Percentiles rank a stretch among this genome's conserved stretches.
phyloP scores from a whole-genome alignment of 192 early-diverging fungal genomes.

The Coemansia sp. region DNA sequence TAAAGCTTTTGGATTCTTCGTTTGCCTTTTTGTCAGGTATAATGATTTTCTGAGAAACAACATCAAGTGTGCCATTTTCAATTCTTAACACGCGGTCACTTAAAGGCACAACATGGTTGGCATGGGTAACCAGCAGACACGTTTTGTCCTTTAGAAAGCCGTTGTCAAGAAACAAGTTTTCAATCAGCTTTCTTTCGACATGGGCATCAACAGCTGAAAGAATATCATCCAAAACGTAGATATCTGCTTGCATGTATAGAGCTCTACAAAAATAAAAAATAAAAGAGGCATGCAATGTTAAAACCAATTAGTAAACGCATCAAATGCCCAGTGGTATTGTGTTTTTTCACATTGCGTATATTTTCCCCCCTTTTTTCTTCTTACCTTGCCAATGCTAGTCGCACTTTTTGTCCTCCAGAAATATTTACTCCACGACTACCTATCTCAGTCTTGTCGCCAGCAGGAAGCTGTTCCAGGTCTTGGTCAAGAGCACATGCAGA shows the following conservation, averaged over 20 bases:
- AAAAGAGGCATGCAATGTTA: background rate
- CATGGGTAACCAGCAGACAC: slow-evolving; percentile 42
- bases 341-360: background rate
- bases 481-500: slow-evolving; percentile 30
- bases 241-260: slow-evolving; percentile 59
- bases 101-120: slow-evolving; percentile 35
- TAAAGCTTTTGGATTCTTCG: background rate
- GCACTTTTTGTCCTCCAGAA: slow-evolving; percentile 64
- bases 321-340: background rate
- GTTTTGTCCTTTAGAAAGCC: slow-evolving; percentile 31
- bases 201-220: slow-evolving; percentile 35
- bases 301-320: background rate
- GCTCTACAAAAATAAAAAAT: slow-evolving; percentile 48
- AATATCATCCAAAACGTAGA: slow-evolving; percentile 40
- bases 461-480: slow-evolving; percentile 23
- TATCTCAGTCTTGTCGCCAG: slow-evolving; percentile 56
- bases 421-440: slow-evolving; percentile 60
- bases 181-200: slow-evolving; percentile 30
- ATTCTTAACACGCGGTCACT: slow-evolving; percentile 24
- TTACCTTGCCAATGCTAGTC: slow-evolving; percentile 61
- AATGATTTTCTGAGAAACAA: background rate
- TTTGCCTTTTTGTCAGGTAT: background rate
- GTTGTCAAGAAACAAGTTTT: slow-evolving; percentile 21
- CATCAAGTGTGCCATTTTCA: background rate
- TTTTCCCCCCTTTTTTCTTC: background rate